A percentile compares a stretch with the other conserved stretches of the same genome.
These are phyloP conservation scores for Scheffersomyces quercinus DNA, from an alignment of 1,139 yeast species.

Conservation along the genomic window DNA sequence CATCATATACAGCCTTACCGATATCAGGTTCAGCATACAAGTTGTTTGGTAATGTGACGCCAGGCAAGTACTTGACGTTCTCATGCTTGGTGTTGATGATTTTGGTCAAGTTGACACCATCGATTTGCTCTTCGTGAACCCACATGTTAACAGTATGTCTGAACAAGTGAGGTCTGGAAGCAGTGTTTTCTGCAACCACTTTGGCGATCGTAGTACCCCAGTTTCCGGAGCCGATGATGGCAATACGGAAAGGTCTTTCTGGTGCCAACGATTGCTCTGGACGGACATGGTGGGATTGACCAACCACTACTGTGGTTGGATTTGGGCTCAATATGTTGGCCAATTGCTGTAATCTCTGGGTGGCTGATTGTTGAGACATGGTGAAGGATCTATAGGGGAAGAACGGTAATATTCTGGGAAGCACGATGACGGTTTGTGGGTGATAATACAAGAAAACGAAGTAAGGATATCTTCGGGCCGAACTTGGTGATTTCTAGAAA, in stretches of 20 bases:
- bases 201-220: conserved; percentile 55
- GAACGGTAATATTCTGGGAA: too few relatives aligned
- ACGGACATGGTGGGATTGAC: conserved; percentile 10
- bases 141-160: conserved; percentile 45
- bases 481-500: too few relatives aligned
- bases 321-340: conserved; percentile 35
- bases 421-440: too few relatives aligned
- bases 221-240: conserved; percentile 50
- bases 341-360: conserved; percentile 40
- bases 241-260: conserved; percentile 38
- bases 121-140: conserved; percentile 47
- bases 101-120: conserved; percentile 45
- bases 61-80: conserved; percentile 49
- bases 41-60: conserved; percentile 43
- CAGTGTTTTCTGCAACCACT: conserved; percentile 46
- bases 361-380: conserved; percentile 18
- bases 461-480: too few relatives aligned
- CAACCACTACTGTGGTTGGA: conserved; percentile 15
- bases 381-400: neutral
- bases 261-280: conserved; percentile 17
- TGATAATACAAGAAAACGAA: too few relatives aligned
- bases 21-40: conserved; percentile 43
- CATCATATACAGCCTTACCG: conserved; percentile 40
- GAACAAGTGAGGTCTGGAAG: conserved; percentile 41
- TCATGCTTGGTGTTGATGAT: conserved; percentile 47